Base-by-base conservation (phyloP, 2,329 filamentous ascomycete species). In the Colletotrichum shisoi region DNA sequence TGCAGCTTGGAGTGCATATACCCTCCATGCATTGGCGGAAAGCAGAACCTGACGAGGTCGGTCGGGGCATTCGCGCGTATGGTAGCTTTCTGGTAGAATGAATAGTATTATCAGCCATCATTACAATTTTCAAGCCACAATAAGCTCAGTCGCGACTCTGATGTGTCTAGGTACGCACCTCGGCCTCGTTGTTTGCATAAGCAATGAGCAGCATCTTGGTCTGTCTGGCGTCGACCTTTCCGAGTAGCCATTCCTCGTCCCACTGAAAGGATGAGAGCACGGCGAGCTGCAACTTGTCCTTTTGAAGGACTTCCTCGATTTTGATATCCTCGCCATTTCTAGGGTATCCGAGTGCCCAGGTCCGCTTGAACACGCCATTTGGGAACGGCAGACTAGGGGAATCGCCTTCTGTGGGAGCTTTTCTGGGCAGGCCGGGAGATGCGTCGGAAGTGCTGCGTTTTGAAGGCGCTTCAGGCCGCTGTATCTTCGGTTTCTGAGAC, bases 1-100 rank as follows among this genome's bases (percentile, higher is more conserved):
- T 96, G 94, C 49, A 98, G 82, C 75, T 99, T 98, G 57, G 93
- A 96, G 77, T 98, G 95, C 93, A 98, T 97, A 72, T 85, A 89
- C 27, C 89, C 90, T 1, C 87, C 86, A 46, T 87, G 82, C 91
- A 97, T 94, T 2, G 85, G 85, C 17, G 94, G 94, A 74, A 98
- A 97, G 75, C 92, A 93, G 62, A 89, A 89, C 21, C 86, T 86
- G 62, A 96, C 82, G 44, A 77, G 72, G 57, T 84, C 79, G n/a
- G 73, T 70, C 19, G 85, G 85, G 11, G 80, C 81, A 67, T 84
- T 85, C 34, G 74, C 76, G 39, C 76, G 78, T 76, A 86, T 85
- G 27, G 79, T 76, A 45, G 79, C 73, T 78, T 84, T 84, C 83
- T 86, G 21, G 62, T 44, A 52, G 24, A 15, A 12, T 34, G 37